A percentile compares a stretch with the other conserved stretches of the same genome.
Conservation (phyloP, 2,329 filamentous ascomycete species). For the Phaeosphaeriaceae sp. region DNA sequence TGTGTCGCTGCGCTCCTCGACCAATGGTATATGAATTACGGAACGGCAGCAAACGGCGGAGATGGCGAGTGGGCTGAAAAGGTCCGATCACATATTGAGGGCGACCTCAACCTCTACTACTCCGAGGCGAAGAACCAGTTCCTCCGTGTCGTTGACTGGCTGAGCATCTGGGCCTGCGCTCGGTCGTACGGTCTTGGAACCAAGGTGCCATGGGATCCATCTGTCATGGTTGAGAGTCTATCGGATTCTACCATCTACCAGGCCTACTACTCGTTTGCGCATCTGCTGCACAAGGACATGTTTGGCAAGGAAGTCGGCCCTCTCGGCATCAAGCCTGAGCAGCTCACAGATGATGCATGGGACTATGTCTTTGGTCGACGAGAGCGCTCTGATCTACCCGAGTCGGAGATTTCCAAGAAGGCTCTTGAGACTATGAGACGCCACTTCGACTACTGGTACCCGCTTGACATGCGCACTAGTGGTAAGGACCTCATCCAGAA, state of each 20-base stretch:
- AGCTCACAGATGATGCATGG: constrained; percentile 96
- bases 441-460: constrained; percentile 98
- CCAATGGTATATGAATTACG: constrained; percentile 98
- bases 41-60: constrained; percentile 68
- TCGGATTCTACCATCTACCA: constrained; percentile 94
- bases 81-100: constrained; percentile 56
- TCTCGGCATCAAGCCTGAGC: constrained; percentile 70
- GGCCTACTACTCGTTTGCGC: constrained; percentile 69
- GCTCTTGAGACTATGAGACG: constrained; percentile 81
- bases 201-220: constrained; percentile 90
- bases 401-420: constrained; percentile 75
- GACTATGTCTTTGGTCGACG: constrained; percentile 90
- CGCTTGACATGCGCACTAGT: constrained; percentile 83
- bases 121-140: constrained; percentile 66
- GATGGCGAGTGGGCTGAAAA: constrained; percentile 78
- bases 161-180: constrained; percentile 86
- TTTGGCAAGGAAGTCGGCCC: constrained; percentile 68
- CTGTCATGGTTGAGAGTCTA: constrained; percentile 90
- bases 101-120: constrained; percentile 80
- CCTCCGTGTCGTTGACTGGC: constrained; percentile 85
- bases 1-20: constrained; percentile 93
- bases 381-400: constrained; percentile 72
- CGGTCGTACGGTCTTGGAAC: constrained; percentile 91
- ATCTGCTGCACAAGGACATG: constrained; percentile 79
- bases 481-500: constrained; percentile 79